Evolutionary conservation across 495 filamentous ascomycete species (phyloP), one percentile per base, ranked within the genome.

Genomic region (Lasiosphaeria ovina): DNA sequence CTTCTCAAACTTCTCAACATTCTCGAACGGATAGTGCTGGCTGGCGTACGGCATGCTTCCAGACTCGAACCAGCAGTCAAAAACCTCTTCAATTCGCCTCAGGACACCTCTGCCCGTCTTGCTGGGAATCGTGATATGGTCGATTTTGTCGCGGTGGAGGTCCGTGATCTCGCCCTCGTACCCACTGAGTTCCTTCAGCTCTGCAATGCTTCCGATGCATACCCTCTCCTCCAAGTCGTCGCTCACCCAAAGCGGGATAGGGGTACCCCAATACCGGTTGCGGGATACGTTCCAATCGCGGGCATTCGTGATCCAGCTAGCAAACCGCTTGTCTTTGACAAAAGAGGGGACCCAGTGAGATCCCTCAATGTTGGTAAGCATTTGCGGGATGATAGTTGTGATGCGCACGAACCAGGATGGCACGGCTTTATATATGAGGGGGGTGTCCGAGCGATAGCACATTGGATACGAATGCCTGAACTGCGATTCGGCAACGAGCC

Each of bases 231-330:
- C 86, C 65, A 85, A 76, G 70, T 97, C 93, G 44, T 94, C 89
- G 73, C 88, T 95, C 2, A 90, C 87, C 94, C 94, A 98, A 45
- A 98, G 67, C 0, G 94, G 94, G 35, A 98, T 83, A 88, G 94
- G 94, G 1, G 94, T 98, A 61, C 94, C 94, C 94, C 94, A 98
- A 74, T 96, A 98, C 55, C 94, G 84, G 73, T 96, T 97, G 45
- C 94, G 83, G 50, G 92, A 95, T 42, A 98, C 87, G 72, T 97
- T 97, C 94, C 94, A 98, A 75, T 98, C 94, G 47, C 89, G 86
- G n/a, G 94, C 92, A 71, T 93, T 96, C 40, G 83, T 79, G 60
- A 74, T 70, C 72, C 72, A 74, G 65, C 69, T 79, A 6, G 85
- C 82, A 68, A 98, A 98, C 35, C 94, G 83, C 58, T 88, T 89